Conservation (phyloP, 768 basidiomycete species). For the Phanerochaete sordida region DNA sequence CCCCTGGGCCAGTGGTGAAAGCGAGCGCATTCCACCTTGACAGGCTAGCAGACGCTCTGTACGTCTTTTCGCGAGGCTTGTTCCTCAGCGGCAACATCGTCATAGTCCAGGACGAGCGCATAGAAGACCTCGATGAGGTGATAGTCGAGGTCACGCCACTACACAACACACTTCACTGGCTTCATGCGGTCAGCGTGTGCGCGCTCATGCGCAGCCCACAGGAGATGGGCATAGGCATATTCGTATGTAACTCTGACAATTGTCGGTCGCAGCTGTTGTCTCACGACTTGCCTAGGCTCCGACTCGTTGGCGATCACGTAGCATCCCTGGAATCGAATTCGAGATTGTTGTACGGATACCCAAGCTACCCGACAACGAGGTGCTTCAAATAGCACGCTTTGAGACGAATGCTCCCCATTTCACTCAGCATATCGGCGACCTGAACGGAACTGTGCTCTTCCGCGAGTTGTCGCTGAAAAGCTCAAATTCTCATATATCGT, state of each 20-base stretch:
- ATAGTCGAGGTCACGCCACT: constrained; percentile 12
- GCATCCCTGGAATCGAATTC: constrained; percentile 1
- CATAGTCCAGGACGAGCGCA: constrained; percentile 7
- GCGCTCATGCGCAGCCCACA: constrained; percentile 13
- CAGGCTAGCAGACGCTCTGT: constrained; percentile 14
- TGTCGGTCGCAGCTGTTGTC: neutral
- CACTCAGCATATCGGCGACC: constrained; percentile 11
- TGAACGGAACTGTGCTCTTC: constrained; percentile 12
- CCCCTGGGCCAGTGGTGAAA: neutral
- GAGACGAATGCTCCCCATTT: constrained; percentile 16
- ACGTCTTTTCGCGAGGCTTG: constrained; percentile 14
- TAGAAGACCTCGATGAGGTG: constrained; percentile 9
- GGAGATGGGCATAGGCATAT: constrained; percentile 27
- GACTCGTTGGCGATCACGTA: constrained; percentile 3
- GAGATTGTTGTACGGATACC: constrained; percentile 8
- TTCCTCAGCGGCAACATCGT: constrained; percentile 12
- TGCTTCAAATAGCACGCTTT: constrained; percentile 1
- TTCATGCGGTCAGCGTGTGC: constrained; percentile 15
- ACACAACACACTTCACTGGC: neutral
- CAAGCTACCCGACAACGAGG: neutral
- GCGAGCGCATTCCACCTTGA: constrained; percentile 14
- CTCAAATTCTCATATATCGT: constrained; percentile 1
- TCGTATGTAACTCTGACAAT: constrained; percentile 15
- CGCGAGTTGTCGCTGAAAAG: constrained; percentile 2
- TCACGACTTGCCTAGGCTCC: constrained; percentile 29